phyloP scores from a whole-genome alignment of 305 asterid genomes.

The Fraxinus albicans region DNA sequence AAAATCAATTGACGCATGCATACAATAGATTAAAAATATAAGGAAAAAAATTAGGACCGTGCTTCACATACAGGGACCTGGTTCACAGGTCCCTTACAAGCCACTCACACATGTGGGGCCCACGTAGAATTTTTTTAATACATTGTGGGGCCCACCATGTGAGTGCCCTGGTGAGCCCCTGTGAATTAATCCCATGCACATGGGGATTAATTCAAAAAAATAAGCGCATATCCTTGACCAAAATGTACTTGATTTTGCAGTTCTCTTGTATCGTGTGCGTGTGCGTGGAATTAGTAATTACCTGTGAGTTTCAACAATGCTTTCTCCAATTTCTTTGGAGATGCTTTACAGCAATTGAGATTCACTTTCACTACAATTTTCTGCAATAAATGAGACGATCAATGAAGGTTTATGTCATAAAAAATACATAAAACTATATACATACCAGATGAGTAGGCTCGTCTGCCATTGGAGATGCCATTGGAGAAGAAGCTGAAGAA shows the following conservation, averaged over 20 bases:
- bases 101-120: too few relatives aligned
- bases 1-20: not conserved
- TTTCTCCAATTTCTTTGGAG: slow-evolving; percentile 28
- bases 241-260: not conserved
- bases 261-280: not conserved
- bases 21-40: too few relatives aligned
- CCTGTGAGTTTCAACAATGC: slow-evolving; percentile 36
- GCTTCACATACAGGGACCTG: too few relatives aligned
- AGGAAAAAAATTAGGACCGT: too few relatives aligned
- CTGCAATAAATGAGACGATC: not conserved
- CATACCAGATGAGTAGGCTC: not conserved
- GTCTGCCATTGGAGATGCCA: not conserved
- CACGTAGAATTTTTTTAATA: too few relatives aligned
- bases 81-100: too few relatives aligned
- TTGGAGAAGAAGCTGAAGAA: not conserved
- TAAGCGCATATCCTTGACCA: not conserved
- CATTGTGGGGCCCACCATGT: too few relatives aligned
- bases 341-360: slow-evolving; percentile 34
- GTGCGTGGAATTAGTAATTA: slow-evolving; percentile 7
- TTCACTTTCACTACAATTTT: slow-evolving; percentile 34
- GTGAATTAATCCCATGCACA: too few relatives aligned
- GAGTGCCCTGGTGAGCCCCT: too few relatives aligned
- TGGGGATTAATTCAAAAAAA: too few relatives aligned
- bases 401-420: not conserved
- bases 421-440: not conserved